A percentile compares a stretch with the other conserved stretches of the same genome.
Evolutionary conservation across 2,329 filamentous ascomycete species (phyloP).

Genomic region (Zasmidium cellare): DNA sequence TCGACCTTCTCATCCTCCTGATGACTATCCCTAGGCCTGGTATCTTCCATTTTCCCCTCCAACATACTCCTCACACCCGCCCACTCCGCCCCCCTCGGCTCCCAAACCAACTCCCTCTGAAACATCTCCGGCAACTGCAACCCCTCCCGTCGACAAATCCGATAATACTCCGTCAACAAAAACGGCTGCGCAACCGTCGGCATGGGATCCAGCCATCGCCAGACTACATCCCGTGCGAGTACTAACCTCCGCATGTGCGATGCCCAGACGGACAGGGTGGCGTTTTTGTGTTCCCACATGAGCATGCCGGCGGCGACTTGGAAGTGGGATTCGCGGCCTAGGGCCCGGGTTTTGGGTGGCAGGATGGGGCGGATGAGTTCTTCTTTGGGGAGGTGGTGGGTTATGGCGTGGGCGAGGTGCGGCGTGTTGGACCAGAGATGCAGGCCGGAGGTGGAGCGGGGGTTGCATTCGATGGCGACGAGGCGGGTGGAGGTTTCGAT

Average conservation of each 20-base stretch:
- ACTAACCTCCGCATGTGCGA: slow-evolving; percentile 31
- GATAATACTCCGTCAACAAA: slow-evolving; percentile 32
- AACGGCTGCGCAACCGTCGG: slow-evolving; percentile 33
- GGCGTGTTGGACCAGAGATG: slow-evolving; percentile 30
- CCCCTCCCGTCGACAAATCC: slow-evolving; percentile 9
- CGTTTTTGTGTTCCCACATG: slow-evolving; percentile 31
- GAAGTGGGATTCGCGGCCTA: slow-evolving; percentile 11
- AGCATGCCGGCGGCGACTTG: slow-evolving; percentile 20
- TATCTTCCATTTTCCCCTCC: slow-evolving; percentile 4
- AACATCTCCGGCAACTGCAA: slow-evolving; percentile 16
- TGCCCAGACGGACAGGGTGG: slow-evolving; percentile 22
- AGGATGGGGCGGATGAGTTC: slow-evolving; percentile 19
- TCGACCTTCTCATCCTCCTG: not conserved
- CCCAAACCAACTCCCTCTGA: slow-evolving; percentile 18
- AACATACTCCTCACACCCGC: slow-evolving; percentile 9
- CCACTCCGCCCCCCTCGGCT: slow-evolving; percentile 12
- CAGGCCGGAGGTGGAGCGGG: slow-evolving; percentile 31
- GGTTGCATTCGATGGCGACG: slow-evolving; percentile 34
- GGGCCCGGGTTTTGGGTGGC: slow-evolving; percentile 15
- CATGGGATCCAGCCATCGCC: slow-evolving; percentile 27
- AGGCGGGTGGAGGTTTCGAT: slow-evolving; percentile 27
- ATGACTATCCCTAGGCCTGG: not conserved
- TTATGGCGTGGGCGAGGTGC: slow-evolving; percentile 19
- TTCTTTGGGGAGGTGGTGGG: slow-evolving; percentile 13
- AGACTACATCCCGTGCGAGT: slow-evolving; percentile 33